These are phyloP conservation scores for Pestalotiopsis sp. DNA, from an alignment of 2,329 filamentous ascomycete genomes.

Conservation along the genomic window DNA sequence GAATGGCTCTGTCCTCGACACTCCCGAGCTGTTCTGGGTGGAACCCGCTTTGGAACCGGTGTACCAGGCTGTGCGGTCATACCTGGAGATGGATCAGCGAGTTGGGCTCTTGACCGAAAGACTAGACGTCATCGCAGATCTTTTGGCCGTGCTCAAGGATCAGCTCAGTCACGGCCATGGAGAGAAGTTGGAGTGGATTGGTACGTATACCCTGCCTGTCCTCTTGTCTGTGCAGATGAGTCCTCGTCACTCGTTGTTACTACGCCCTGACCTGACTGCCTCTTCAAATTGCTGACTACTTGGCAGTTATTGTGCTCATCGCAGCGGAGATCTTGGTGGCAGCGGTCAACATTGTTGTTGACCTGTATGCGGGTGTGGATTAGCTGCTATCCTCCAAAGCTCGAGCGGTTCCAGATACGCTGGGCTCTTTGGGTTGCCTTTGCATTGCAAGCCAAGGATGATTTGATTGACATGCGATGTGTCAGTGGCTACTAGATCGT, in stretches of 20 bases:
- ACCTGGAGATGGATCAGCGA: constrained; percentile 97
- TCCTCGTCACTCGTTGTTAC: background rate
- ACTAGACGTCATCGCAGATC: constrained; percentile 88
- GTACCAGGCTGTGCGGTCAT: constrained; percentile 92
- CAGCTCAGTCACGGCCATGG: constrained; percentile 93
- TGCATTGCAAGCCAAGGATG: background rate
- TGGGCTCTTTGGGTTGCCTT: background rate
- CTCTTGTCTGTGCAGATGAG: background rate
- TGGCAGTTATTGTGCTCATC: constrained; percentile 86
- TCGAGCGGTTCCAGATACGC: background rate
- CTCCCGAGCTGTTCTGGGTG: constrained; percentile 97
- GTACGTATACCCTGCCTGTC: constrained; percentile 48
- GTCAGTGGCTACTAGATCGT: too few species aligned
- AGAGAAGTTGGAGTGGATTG: constrained; percentile 88
- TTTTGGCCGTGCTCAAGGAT: constrained; percentile 92
- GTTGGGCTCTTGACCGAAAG: constrained; percentile 88
- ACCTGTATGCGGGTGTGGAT: constrained; percentile 69
- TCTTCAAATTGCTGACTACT: background rate
- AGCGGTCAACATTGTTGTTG: constrained; percentile 91
- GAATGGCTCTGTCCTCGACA: constrained; percentile 94
- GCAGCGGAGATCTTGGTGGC: constrained; percentile 94
- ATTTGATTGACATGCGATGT: background rate
- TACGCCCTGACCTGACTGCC: too few species aligned
- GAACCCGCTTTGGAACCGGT: constrained; percentile 96
- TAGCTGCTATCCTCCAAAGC: constrained; percentile 12